phyloP scores from a whole-genome alignment of 805 yeast genomes.

The Tetrapisispora fleetii region DNA sequence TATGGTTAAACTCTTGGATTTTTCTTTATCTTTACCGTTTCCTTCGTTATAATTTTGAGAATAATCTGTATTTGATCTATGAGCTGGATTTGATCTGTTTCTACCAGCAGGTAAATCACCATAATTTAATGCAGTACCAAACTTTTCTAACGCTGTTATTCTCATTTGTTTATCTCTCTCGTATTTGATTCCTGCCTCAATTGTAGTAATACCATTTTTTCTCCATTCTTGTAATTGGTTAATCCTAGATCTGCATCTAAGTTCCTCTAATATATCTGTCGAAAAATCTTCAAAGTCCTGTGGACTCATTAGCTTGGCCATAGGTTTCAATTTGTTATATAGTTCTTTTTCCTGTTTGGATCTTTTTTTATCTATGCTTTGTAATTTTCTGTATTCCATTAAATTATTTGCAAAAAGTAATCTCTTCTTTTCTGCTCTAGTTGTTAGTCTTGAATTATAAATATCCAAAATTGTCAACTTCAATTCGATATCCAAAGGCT shows the following conservation, averaged over 20 bases:
- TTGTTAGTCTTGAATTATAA: conserved; percentile 78
- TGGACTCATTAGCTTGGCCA: conserved; percentile 69
- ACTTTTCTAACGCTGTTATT: conserved; percentile 50
- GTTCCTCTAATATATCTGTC: conserved; percentile 65
- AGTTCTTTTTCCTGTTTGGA: conserved; percentile 85
- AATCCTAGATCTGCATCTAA: conserved; percentile 68
- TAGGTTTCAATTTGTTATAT: conserved; percentile 65
- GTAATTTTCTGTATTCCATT: conserved; percentile 75
- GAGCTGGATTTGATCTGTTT: conserved; percentile 22
- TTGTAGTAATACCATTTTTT: conserved; percentile 71
- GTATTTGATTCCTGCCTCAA: conserved; percentile 74
- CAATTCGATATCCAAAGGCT: conserved; percentile 77
- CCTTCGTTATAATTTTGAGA: conserved; percentile 19
- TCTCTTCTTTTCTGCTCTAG: conserved; percentile 90
- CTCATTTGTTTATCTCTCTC: conserved; percentile 80
- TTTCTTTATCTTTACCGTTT: conserved; percentile 29
- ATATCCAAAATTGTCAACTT: conserved; percentile 82
- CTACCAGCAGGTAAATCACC: conserved; percentile 14
- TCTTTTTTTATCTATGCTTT: conserved; percentile 74
- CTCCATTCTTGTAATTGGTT: conserved; percentile 92
- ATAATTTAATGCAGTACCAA: conserved; percentile 24
- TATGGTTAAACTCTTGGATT: conserved; percentile 33
- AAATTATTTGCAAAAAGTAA: conserved; percentile 64
- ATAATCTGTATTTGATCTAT: conserved; percentile 21
- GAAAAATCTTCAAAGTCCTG: conserved; percentile 70